Percentiles rank a stretch among this genome's conserved stretches.
These are phyloP conservation scores for Penicillium cataractarum DNA, from an alignment of 495 filamentous ascomycete genomes.

Conservation along the genomic window DNA sequence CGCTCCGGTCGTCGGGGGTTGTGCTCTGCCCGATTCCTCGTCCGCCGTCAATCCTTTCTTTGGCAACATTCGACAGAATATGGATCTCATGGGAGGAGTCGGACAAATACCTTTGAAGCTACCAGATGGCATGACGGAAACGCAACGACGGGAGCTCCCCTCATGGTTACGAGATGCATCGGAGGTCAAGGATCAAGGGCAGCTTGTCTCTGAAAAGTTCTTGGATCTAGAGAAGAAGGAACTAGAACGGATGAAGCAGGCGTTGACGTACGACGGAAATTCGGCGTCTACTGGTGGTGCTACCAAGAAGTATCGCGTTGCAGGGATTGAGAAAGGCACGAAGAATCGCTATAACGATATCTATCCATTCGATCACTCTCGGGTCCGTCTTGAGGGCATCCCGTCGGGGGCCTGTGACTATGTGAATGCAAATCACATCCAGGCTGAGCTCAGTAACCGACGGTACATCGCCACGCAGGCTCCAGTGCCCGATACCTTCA, in stretches of 20 bases:
- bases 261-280: constrained; percentile 66
- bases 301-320: constrained; percentile 60
- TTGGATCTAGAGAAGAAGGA: constrained; percentile 81
- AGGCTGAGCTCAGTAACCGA: constrained; percentile 76
- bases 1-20: constrained; percentile 84
- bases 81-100: constrained; percentile 92
- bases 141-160: constrained; percentile 58
- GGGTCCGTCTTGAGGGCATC: constrained; percentile 76
- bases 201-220: constrained; percentile 80
- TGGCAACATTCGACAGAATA: constrained; percentile 93
- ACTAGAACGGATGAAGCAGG: constrained; percentile 88
- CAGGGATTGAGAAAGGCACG: constrained; percentile 88
- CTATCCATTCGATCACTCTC: constrained; percentile 91
- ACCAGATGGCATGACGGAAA: constrained; percentile 59
- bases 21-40: constrained; percentile 72
- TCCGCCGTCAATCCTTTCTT: constrained; percentile 86
- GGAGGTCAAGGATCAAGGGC: constrained; percentile 70
- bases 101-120: constrained; percentile 81
- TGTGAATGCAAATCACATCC: constrained; percentile 89
- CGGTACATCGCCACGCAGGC: constrained; percentile 96
- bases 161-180: constrained; percentile 74
- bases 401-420: constrained; percentile 84
- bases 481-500: constrained; percentile 88
- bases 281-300: constrained; percentile 47
- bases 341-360: constrained; percentile 99